phyloP scores from a whole-genome alignment of 2,329 filamentous ascomycete species.

The Huntiella savannae region DNA sequence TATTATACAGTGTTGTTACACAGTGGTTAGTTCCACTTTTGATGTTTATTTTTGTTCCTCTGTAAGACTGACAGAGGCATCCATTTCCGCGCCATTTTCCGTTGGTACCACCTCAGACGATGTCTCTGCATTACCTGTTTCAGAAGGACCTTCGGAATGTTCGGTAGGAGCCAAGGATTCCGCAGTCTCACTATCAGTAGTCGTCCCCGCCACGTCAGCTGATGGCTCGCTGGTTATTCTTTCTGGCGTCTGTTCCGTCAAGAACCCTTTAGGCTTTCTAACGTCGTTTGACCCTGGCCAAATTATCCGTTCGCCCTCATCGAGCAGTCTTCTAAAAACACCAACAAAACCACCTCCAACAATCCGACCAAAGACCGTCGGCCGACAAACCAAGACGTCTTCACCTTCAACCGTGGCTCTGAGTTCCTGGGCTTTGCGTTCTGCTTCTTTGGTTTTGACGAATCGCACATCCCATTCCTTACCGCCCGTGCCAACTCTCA shows the following conservation, averaged over 20 bases:
- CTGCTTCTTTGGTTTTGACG: slow-evolving; percentile 16
- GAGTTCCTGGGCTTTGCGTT: slow-evolving; percentile 11
- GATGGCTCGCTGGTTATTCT: not conserved
- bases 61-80: too few relatives aligned
- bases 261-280: slow-evolving; percentile 1
- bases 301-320: slow-evolving; percentile 1
- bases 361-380: slow-evolving; percentile 23
- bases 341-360: slow-evolving; percentile 24
- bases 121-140: too few relatives aligned
- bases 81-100: too few relatives aligned
- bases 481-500: slow-evolving; percentile 29
- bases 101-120: too few relatives aligned
- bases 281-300: not conserved
- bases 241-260: not conserved
- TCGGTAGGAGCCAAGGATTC: too few relatives aligned
- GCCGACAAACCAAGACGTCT: slow-evolving; percentile 23
- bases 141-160: too few relatives aligned
- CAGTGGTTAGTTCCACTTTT: too few relatives aligned
- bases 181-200: not conserved
- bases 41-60: too few relatives aligned
- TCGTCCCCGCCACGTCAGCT: not conserved
- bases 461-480: slow-evolving; percentile 45
- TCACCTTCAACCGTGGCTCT: slow-evolving; percentile 12
- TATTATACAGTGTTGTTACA: too few relatives aligned
- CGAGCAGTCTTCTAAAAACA: slow-evolving; percentile 20